These are phyloP conservation scores for Rhizopogon vulgaris DNA, from an alignment of 768 basidiomycete species.

Conservation along the genomic window DNA sequence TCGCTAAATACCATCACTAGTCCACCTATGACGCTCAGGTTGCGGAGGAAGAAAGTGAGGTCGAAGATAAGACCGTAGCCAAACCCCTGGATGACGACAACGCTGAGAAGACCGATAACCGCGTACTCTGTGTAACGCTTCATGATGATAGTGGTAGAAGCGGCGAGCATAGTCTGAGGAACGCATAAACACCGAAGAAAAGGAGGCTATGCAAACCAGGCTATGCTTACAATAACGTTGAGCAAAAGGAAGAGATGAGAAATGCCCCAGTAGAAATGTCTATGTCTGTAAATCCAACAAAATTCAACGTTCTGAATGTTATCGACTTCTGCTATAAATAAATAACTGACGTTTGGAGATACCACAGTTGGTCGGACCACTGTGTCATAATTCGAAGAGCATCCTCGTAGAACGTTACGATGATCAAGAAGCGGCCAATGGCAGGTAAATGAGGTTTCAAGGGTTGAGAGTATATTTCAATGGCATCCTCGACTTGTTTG, in stretches of 20 bases:
- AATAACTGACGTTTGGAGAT: constrained; percentile 79
- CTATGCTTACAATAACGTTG: constrained; percentile 90
- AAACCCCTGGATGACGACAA: constrained; percentile 93
- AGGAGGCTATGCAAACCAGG: constrained; percentile 9
- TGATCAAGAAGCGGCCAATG: constrained; percentile 93
- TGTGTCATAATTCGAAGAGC: constrained; percentile 89
- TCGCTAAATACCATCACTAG: constrained; percentile 99
- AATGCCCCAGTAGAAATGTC: constrained; percentile 92
- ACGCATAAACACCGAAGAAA: not conserved
- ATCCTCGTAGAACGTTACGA: constrained; percentile 98
- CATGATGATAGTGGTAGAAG: constrained; percentile 78
- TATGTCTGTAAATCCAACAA: constrained; percentile 52
- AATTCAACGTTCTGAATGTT: constrained; percentile 5
- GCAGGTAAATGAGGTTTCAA: constrained; percentile 91
- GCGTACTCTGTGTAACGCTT: constrained; percentile 87
- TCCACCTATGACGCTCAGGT: constrained; percentile 95
- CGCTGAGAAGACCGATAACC: constrained; percentile 81
- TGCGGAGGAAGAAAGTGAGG: constrained; percentile 99
- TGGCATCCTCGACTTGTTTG: constrained; percentile 81
- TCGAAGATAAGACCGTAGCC: constrained; percentile 99
- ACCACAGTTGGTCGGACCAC: constrained; percentile 98
- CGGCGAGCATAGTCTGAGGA: constrained; percentile 78
- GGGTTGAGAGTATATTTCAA: constrained; percentile 91
- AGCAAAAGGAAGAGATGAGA: constrained; percentile 89
- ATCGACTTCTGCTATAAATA: not conserved